Base-by-base conservation (phyloP, 805 yeast genomes). In the Lachancea quebecensis region DNA sequence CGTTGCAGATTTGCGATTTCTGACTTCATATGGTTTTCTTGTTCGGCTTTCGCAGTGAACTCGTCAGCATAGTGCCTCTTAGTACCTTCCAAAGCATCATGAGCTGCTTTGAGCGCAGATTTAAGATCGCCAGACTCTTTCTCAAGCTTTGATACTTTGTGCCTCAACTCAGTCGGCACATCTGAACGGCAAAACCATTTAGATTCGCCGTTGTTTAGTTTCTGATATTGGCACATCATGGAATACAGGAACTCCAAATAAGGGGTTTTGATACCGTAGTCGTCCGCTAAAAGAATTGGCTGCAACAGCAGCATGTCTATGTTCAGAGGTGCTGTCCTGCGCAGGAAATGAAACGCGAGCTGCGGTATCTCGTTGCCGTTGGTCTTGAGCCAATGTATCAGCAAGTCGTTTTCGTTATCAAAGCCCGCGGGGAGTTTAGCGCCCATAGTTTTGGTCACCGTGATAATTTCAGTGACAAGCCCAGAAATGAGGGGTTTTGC, bases 221-320 rank as follows among this genome's bases (percentile, higher is more conserved):
- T 73, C 45, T 70, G 73, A 44, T 70, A 74, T 60, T 84, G 90
- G 51, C 85, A 79, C 70, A 84, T 69, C 44, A 81, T 75, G 2
- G 95, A 88, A 60, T 87, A 90, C 46, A 87, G 67, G 54, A 86
- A 86, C 66, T 90, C 97, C 61, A 90, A 71, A 61, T 90, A 90
- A 2, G 97, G 96, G 0, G 96, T 87, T 60, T 84, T 82, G 44
- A 88, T 81, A 40, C 83, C 81, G 59, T 78, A 77, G 60, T 89
- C 96, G 66, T 89, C 96, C n/a, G 93, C 95, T 46, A 89, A 70
- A 45, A 90, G 69, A 42, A 90, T 90, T 4, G 96, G 95, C 59
- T 88, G 95, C 50, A 90, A 73, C 44, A 90, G 68, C 36, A 88
- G 69, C 58, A 88, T 71, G 66, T 90, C 97, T 35, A 85, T 70